Base-by-base conservation (phyloP, 495 filamentous ascomycete species). In the Penicillium salamii region DNA sequence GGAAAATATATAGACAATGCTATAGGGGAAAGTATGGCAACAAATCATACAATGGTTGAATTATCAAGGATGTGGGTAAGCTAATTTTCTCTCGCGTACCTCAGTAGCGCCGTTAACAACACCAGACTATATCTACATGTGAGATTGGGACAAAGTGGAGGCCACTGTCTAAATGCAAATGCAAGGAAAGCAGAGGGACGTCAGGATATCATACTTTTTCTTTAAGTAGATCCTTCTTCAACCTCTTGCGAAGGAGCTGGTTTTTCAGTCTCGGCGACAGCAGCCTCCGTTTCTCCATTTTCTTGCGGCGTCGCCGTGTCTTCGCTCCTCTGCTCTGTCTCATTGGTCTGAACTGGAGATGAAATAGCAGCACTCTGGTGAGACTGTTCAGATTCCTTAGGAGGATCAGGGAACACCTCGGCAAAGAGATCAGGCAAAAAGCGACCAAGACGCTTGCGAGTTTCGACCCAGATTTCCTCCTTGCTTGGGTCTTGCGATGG, bases 381-480 rank as follows among this genome's bases (percentile, higher is more conserved):
- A 14, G 63, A 51, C n/a, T 56, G 65, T 29, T 60, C 65, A 2
- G 46, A 11, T 29, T 59, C 61, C 35, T 68, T 55, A 19, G 51
- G 41, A 3, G 50, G 31, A 21, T 71, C 62, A 2, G 76, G 76
- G 58, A 80, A 80, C 45, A 79, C 67, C 54, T 78, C 76, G 9
- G 52, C 49, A 44, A 79, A 77, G 47, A 99, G 68, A 51, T 86
- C 81, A 0, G 95, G 93, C 48, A 97, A 65, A 74, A 97, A 97
- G 20, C 93, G 75, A 36, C 96, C 90, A 33, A 99, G 79, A 41
- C 91, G 76, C 64, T 88, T 91, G 82, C 89, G 91, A 8, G 93
- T 97, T 32, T 77, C 77, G 7, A 68, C 65, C 68, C 81, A 87
- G 14, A 76, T 81, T 72, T 62, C 63, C 54, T 63, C 68, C 43